Percentiles rank a stretch among this genome's conserved stretches.
Conservation (phyloP, 78 protist genomes). For the Dictyostelium citrinum region DNA sequence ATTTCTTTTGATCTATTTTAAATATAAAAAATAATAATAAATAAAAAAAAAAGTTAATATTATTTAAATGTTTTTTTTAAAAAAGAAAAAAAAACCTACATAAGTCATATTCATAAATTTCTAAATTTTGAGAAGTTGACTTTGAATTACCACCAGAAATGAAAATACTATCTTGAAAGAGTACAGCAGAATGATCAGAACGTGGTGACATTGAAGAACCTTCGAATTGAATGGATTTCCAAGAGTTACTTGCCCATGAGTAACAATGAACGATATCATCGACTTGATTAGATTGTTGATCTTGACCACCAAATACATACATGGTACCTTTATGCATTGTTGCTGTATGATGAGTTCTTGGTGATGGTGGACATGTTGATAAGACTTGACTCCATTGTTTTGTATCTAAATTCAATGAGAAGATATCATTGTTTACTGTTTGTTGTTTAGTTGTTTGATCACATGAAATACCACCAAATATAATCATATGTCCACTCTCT, state of each 20-base stretch:
- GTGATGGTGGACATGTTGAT: conserved; percentile 13
- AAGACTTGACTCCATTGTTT: conserved; percentile 18
- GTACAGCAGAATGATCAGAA: conserved; percentile 43
- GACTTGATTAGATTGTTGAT: neutral
- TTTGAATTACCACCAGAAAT: conserved; percentile 54
- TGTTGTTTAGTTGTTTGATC: neutral
- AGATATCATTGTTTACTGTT: conserved; percentile 30
- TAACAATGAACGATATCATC: neutral
- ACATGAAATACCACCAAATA: conserved; percentile 52
- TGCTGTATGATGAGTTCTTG: conserved; percentile 51
- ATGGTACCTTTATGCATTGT: conserved; percentile 48
- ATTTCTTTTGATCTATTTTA: conserved; percentile 56
- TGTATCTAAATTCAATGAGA: conserved; percentile 48
- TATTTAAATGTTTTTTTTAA: neutral
- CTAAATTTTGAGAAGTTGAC: neutral
- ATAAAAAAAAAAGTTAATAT: neutral
- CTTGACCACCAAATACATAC: conserved; percentile 71
- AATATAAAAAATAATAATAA: neutral
- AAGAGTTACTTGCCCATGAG: conserved; percentile 23
- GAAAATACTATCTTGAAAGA: conserved; percentile 49
- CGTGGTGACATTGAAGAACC: conserved; percentile 30
- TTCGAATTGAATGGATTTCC: neutral
- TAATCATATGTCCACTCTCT: conserved; percentile 34
- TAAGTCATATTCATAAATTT: conserved; percentile 57
- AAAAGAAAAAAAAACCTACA: neutral